Evolutionary conservation across 108 stramenopile species (phyloP), one percentile per base, ranked within the genome.

Genomic region (Asterionellopsis glacialis): DNA sequence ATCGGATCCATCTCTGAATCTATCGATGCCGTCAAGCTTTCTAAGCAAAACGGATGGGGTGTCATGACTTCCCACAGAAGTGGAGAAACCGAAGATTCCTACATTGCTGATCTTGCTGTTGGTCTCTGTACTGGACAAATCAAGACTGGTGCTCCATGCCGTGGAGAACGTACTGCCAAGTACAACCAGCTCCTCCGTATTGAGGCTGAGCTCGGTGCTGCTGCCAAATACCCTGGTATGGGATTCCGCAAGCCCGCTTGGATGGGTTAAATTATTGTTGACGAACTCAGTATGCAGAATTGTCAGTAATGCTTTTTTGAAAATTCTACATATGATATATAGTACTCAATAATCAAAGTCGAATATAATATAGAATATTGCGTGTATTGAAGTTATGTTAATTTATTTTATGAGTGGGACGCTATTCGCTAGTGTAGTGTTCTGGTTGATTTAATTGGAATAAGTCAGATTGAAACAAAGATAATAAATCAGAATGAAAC

Each of bases 81-180:
- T 64, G 96, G 98, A 72, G 98, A 99, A 79, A 99, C 98, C 45
- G 98, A 99, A 80, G 98, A 99, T 77, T 81, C 77, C 70, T 97
- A 96, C 96, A 99, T 99, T 87, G 98, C 98, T 24, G 98, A 99
- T 69, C 75, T 99, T 62, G 98, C 99, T 33, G 99, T 99, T 61
- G 99, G 99, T 45, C 87, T 99, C 44, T 93, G 95, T 69, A 96
- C 99, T 13, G 99, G 99, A 51, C 89, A 99, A 88, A 99, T 99
- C 91, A 99, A 99, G 95, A 98, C 99, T 24, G 99, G 99, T 54
- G 99, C 99, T 45, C 99, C 99, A 23, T 98, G 98, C 90, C 94
- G 99, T 76, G 95, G 95, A 39, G 99, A 99, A 69, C 91, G 99
- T 62, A 85, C 85, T 55, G 91, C 97, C 76, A 98, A 98, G 83